These are phyloP conservation scores for Chlorella sp. DNA, from an alignment of 139 green algal species.

Conservation along the genomic window DNA sequence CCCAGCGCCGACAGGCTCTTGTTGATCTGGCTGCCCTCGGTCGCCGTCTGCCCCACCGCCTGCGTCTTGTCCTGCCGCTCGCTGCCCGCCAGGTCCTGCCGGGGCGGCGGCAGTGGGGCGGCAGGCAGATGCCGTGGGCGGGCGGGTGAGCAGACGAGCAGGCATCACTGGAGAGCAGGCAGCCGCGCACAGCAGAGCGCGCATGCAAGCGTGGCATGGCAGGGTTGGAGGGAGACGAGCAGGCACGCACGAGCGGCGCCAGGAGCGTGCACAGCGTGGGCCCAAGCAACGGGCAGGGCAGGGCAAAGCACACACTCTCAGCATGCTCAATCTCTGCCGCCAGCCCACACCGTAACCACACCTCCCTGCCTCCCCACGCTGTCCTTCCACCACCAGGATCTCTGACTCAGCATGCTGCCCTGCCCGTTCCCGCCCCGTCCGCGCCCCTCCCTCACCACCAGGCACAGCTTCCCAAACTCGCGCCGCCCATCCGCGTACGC, in stretches of 20 bases:
- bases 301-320: neutral
- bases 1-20: constrained; percentile 76
- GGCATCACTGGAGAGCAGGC: neutral
- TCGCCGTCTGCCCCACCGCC: constrained; percentile 56
- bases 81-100: constrained; percentile 79
- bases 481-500: constrained; percentile 50
- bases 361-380: too few species aligned
- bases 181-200: neutral
- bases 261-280: neutral
- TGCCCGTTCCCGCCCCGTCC: neutral
- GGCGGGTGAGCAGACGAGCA: neutral
- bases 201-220: neutral
- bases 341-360: neutral
- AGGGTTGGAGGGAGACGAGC: neutral
- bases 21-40: constrained; percentile 87
- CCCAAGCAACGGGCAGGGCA: too few species aligned
- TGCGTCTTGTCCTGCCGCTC: constrained; percentile 75
- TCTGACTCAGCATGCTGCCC: too few species aligned
- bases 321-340: too few species aligned
- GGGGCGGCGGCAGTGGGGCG: neutral
- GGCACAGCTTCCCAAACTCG: constrained; percentile 71
- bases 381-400: too few species aligned
- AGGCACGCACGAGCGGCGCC: too few species aligned
- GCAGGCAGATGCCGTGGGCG: neutral
- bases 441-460: constrained; percentile 49